phyloP scores from a whole-genome alignment of 2,329 filamentous ascomycete species.

The Alternaria triticimaculans region DNA sequence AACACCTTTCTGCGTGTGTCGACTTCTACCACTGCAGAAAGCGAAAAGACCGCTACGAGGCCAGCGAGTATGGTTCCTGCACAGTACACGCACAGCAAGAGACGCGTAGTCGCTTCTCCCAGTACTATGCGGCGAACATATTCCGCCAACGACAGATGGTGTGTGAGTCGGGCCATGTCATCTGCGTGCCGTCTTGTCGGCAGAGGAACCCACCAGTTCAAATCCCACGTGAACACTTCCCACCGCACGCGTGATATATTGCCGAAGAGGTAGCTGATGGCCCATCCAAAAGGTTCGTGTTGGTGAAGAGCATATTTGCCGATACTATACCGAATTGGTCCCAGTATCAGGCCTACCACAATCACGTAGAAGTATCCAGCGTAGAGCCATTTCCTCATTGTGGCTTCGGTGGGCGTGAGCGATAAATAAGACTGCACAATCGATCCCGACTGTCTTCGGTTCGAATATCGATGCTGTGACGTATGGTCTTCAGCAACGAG shows the following conservation, averaged over 20 bases:
- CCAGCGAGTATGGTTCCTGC: slow-evolving; percentile 71
- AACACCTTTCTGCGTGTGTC: slow-evolving; percentile 97
- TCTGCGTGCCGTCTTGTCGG: slow-evolving; percentile 55
- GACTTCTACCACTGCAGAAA: slow-evolving; percentile 82
- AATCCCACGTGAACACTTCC: slow-evolving; percentile 70
- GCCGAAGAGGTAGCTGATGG: slow-evolving; percentile 85
- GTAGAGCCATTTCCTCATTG: slow-evolving; percentile 80
- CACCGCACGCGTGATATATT: slow-evolving; percentile 75
- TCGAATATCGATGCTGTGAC: slow-evolving; percentile 25
- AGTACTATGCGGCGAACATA: slow-evolving; percentile 68
- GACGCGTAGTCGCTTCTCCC: slow-evolving; percentile 81
- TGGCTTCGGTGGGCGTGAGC: slow-evolving; percentile 79
- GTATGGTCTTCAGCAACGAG: slow-evolving; percentile 30
- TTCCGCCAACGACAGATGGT: slow-evolving; percentile 57
- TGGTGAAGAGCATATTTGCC: slow-evolving; percentile 69
- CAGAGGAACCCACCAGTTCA: slow-evolving; percentile 78
- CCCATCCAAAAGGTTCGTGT: slow-evolving; percentile 90
- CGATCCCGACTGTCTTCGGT: slow-evolving; percentile 40
- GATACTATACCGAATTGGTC: slow-evolving; percentile 75
- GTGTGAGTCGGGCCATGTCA: slow-evolving; percentile 14
- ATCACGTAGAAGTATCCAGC: slow-evolving; percentile 77
- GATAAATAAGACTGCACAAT: slow-evolving; percentile 72
- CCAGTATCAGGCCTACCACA: slow-evolving; percentile 70
- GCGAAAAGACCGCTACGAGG: slow-evolving; percentile 74
- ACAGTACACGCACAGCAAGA: slow-evolving; percentile 79